These are phyloP conservation scores for Diversispora eburnea DNA, from an alignment of 192 early-diverging fungal genomes.

Conservation along the genomic window DNA sequence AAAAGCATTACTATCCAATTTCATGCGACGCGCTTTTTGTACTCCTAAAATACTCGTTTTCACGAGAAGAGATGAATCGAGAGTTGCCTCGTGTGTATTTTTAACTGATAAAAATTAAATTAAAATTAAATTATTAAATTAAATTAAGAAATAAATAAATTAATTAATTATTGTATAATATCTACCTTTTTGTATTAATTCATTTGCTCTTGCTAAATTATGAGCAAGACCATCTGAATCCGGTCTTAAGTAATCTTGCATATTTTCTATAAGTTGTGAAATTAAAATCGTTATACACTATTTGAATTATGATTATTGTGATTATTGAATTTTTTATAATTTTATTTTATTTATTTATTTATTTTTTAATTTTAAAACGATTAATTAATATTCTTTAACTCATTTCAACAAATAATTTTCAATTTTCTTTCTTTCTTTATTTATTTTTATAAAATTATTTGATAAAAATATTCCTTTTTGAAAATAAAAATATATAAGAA, in stretches of 20 bases:
- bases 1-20: constrained; percentile 69
- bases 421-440: background rate
- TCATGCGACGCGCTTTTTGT: constrained; percentile 74
- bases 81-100: constrained; percentile 79
- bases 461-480: constrained; percentile 2
- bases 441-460: background rate
- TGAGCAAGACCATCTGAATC: constrained; percentile 35
- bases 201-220: constrained; percentile 39
- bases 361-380: no score
- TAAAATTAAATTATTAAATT: background rate
- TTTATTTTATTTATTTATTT: background rate
- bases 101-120: constrained; percentile 48
- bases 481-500: background rate
- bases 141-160: background rate
- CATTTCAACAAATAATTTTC: no score
- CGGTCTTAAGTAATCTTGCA: constrained; percentile 38
- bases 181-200: constrained; percentile 38
- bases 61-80: constrained; percentile 83
- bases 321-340: background rate
- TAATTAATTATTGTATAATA: background rate
- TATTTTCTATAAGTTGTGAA: constrained; percentile 33
- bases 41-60: constrained; percentile 68
- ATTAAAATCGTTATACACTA: background rate
- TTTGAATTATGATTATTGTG: background rate
- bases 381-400: no score